These are phyloP conservation scores for Globisporangium cystogenes DNA, from an alignment of 352 stramenopile genomes.

Conservation along the genomic window DNA sequence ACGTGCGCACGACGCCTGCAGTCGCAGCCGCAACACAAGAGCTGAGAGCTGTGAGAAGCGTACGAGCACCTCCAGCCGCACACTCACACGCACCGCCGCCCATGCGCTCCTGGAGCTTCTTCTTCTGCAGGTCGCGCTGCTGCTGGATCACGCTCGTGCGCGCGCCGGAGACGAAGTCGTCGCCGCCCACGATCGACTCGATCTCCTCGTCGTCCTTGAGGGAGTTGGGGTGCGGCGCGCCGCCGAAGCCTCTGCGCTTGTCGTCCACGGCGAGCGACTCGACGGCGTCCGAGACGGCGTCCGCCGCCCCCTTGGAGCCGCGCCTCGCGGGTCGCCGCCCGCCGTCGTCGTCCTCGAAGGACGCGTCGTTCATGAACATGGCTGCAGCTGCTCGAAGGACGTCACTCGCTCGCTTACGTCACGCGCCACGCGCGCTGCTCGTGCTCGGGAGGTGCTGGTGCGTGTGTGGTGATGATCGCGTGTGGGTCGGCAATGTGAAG, in stretches of 20 bases:
- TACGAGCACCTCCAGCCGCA: too few relatives aligned
- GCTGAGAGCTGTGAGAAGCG: neutral
- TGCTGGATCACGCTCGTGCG: conserved; percentile 80
- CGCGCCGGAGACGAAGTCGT: conserved; percentile 55
- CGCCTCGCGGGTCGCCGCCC: conserved; percentile 17
- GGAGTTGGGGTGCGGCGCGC: conserved; percentile 61
- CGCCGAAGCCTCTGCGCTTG: conserved; percentile 18
- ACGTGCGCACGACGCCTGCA: conserved; percentile 71
- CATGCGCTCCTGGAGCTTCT: conserved; percentile 82
- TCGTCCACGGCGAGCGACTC: conserved; percentile 61
- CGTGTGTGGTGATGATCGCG: neutral
- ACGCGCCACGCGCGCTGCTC: too few relatives aligned
- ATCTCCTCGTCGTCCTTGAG: conserved; percentile 79
- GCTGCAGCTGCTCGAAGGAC: neutral
- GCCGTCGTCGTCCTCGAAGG: conserved; percentile 59
- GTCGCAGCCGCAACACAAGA: too few relatives aligned
- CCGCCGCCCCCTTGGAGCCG: conserved; percentile 14
- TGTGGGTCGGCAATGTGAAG: too few relatives aligned
- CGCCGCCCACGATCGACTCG: conserved; percentile 39
- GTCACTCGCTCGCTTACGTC: neutral
- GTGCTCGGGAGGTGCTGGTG: too few relatives aligned
- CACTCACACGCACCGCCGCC: conserved; percentile 38
- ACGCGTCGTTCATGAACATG: conserved; percentile 85
- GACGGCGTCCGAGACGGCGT: conserved; percentile 49
- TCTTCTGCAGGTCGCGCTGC: conserved; percentile 82